Evolutionary conservation across 2,329 filamentous ascomycete genomes (phyloP).

Genomic region (Tolypocladium guangdongense): DNA sequence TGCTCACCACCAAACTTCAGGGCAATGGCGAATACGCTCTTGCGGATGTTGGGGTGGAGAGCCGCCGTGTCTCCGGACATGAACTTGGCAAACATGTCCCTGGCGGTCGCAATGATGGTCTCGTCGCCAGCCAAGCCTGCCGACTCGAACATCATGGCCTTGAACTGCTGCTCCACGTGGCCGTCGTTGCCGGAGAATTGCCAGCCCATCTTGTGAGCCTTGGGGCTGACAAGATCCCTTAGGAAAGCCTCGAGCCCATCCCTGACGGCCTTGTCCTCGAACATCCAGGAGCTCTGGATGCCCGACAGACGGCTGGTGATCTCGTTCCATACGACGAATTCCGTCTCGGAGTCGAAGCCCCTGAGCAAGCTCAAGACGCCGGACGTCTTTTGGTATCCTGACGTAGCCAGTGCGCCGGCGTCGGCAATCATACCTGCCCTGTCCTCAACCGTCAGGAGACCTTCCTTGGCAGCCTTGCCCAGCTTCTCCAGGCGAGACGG

Average conservation of each 20-base stretch:
- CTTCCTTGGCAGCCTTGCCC: constrained; percentile 65
- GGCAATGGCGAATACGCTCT: constrained; percentile 75
- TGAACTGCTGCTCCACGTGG: constrained; percentile 90
- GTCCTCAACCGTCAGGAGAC: constrained; percentile 73
- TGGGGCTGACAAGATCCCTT: constrained; percentile 62
- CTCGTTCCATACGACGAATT: constrained; percentile 94
- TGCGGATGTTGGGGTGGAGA: constrained; percentile 84
- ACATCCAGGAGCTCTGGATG: constrained; percentile 75
- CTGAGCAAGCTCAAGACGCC: constrained; percentile 77
- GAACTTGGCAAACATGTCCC: constrained; percentile 86
- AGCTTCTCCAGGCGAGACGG: constrained; percentile 79
- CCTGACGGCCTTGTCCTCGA: constrained; percentile 59
- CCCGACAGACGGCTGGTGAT: constrained; percentile 67
- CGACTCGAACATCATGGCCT: constrained; percentile 76
- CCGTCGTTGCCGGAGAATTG: constrained; percentile 73
- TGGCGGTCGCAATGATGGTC: constrained; percentile 64
- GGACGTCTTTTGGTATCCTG: constrained; percentile 89
- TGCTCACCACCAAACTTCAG: constrained; percentile 75
- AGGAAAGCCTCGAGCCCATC: constrained; percentile 78
- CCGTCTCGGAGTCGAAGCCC: constrained; percentile 69
- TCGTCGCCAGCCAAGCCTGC: constrained; percentile 76
- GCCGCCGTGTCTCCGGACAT: constrained; percentile 67
- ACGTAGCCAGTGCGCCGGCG: constrained; percentile 77
- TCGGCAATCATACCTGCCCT: constrained; percentile 92
- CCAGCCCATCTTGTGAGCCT: constrained; percentile 84